Conservation (phyloP, 441 rosid genomes). For the Aleurites moluccanus region DNA sequence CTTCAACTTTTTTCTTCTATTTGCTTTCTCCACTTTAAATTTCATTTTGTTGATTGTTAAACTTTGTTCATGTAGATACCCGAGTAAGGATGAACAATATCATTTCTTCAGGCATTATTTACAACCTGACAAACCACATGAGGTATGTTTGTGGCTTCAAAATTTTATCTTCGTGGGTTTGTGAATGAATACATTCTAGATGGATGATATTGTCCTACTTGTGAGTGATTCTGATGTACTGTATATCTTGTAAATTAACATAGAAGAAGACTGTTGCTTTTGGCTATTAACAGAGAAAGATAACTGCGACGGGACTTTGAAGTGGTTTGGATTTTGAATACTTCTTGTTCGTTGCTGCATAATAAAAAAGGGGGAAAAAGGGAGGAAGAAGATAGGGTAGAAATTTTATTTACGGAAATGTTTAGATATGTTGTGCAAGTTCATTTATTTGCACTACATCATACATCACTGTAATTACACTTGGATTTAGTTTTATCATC, state of each 20-base stretch:
- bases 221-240: background rate
- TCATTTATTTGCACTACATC: background rate
- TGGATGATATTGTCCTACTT: background rate
- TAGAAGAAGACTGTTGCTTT: background rate
- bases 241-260: background rate
- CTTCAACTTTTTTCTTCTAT: constrained; percentile 21
- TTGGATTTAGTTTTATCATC: background rate
- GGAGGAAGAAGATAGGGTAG: background rate
- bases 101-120: constrained; percentile 89
- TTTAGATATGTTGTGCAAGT: background rate
- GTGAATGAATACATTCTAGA: background rate
- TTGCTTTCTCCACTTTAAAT: background rate
- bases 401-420: background rate
- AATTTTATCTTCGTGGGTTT: background rate
- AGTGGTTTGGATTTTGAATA: background rate
- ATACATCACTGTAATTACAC: background rate
- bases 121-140: constrained; percentile 63
- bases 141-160: constrained; percentile 43
- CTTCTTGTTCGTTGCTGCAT: background rate
- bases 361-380: background rate
- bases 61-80: constrained; percentile 54
- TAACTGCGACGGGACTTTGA: background rate
- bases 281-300: constrained; percentile 4
- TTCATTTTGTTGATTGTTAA: constrained; percentile 17
- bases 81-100: constrained; percentile 77